Evolutionary conservation across 176 grass and related monocot species (phyloP), one percentile per base, ranked within the genome.

Genomic region (sorghum (Sorghum bicolor)): DNA sequence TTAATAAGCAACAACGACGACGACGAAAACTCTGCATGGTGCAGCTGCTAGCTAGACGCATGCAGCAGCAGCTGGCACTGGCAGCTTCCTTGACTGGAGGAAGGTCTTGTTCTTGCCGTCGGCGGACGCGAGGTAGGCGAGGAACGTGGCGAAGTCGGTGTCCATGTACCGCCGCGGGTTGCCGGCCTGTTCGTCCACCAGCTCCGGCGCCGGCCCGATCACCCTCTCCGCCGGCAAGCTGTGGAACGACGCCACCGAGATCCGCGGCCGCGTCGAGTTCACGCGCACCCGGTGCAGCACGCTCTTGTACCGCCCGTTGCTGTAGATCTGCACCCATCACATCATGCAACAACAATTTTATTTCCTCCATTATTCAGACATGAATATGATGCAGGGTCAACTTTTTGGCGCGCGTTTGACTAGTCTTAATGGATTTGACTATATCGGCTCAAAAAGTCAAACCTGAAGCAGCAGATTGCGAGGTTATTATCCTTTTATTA

Each of bases 211-310:
- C 28, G 95, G 90, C 1, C 85, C 58, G 17, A 98, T 57, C 25
- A 83, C 73, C 26, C 84, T 72, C 17, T 88, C 82, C 58, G 79
- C 24, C 76, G 91, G 78, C 38, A 98, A 74, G 87, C 88, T 98
- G 76, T 98, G 95, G 39, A 98, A 89, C 24, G 95, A 98, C 26
- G 95, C 95, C 7, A 98, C 82, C 5, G 96, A 98, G 78, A 95
- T 86, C 13, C 96, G 87, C 6, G 76, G 79, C 70, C 72, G 83
- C 37, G 65, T 64, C 5, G 89, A 76, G 89, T 98, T 93, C 1
- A 98, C 96, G 10, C 88, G 43, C 64, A 95, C 96, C 0, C 96
- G 91, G 72, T 98, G 96, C 29, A 98, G 66, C 66, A 93, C 89
- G 91, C 96, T 98, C 87, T 78, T 92, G 83, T 98, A 98, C 71